Percentiles rank a stretch among this genome's conserved stretches.
Evolutionary conservation across 2,329 filamentous ascomycete species (phyloP).

Genomic region (Aspergillus brasiliensis): DNA sequence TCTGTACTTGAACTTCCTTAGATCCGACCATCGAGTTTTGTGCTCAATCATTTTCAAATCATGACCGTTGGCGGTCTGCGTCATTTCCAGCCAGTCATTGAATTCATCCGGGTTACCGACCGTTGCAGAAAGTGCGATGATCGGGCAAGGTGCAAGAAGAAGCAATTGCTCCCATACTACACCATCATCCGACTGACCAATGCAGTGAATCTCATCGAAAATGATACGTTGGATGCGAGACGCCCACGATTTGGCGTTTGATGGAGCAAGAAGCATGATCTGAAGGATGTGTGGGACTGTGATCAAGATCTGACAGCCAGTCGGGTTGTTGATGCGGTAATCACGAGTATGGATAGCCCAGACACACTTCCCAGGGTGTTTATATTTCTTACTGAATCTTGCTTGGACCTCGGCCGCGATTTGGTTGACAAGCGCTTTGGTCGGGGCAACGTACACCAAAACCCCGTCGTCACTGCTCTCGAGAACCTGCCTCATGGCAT

Average conservation of each 20-base stretch:
- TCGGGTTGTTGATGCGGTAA: conserved; percentile 72
- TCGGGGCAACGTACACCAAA: conserved; percentile 77
- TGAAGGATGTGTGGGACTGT: conserved; percentile 78
- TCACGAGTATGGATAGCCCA: conserved; percentile 80
- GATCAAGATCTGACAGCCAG: conserved; percentile 72
- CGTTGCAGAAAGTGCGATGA: conserved; percentile 78
- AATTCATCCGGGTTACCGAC: conserved; percentile 76
- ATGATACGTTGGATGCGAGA: conserved; percentile 72
- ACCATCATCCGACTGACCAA: conserved; percentile 74
- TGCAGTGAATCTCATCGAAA: conserved; percentile 81
- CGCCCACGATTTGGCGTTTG: conserved; percentile 69
- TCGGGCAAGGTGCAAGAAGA: conserved; percentile 72
- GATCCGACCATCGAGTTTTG: conserved; percentile 70
- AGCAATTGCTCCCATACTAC: conserved; percentile 78
- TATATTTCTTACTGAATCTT: conserved; percentile 68
- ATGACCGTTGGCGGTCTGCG: conserved; percentile 65
- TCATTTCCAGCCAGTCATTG: conserved; percentile 65
- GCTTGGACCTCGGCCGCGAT: conserved; percentile 78
- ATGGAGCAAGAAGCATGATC: conserved; percentile 70
- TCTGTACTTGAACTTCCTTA: conserved; percentile 72
- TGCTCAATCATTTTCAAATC: conserved; percentile 70
- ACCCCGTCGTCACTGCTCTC: conserved; percentile 69
- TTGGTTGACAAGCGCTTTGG: conserved; percentile 80
- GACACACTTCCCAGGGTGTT: conserved; percentile 64
- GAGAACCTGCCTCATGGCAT: conserved; percentile 77